Conservation (phyloP, 1,284 basidiomycete species). For the Psilocybe mexicana region DNA sequence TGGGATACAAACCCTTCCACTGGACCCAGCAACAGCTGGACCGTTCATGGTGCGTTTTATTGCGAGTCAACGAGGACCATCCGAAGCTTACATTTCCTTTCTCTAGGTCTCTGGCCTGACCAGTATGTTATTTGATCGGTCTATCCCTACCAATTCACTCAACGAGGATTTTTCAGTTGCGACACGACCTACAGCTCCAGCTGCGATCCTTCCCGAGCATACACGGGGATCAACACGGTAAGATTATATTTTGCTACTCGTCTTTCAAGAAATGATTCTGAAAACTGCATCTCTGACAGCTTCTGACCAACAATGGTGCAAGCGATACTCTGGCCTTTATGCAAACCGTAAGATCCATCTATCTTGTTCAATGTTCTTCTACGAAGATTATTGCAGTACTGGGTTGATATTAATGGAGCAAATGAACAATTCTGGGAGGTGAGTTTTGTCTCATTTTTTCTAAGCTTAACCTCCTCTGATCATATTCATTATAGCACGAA, state of each 20-base stretch:
- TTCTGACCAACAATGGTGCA: slow-evolving; percentile 61
- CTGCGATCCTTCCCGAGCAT: slow-evolving; percentile 67
- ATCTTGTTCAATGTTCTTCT: neutral
- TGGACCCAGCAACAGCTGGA: slow-evolving; percentile 73
- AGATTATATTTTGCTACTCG: slow-evolving; percentile 17
- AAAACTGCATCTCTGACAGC: slow-evolving; percentile 34
- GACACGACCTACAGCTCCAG: slow-evolving; percentile 61
- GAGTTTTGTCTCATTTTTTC: slow-evolving; percentile 18
- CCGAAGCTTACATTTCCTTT: slow-evolving; percentile 5
- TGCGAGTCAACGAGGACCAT: neutral
- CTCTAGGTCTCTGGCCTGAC: slow-evolving; percentile 68
- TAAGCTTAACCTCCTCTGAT: neutral
- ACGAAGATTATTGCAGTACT: slow-evolving; percentile 40
- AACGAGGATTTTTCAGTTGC: slow-evolving; percentile 45
- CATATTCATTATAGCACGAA: slow-evolving; percentile 51
- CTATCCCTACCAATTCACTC: neutral
- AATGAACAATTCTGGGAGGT: slow-evolving; percentile 75
- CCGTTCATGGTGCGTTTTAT: slow-evolving; percentile 61
- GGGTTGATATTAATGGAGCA: slow-evolving; percentile 63
- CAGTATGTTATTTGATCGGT: slow-evolving; percentile 41
- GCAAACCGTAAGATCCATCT: slow-evolving; percentile 42
- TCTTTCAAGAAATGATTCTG: neutral
- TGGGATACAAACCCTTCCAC: slow-evolving; percentile 66
- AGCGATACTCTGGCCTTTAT: slow-evolving; percentile 67
- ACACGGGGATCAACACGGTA: slow-evolving; percentile 58